Percentiles rank a stretch among this genome's conserved stretches.
These are phyloP conservation scores for Debaryomyces psychrophilus DNA, from an alignment of 1,139 yeast species.

Conservation along the genomic window DNA sequence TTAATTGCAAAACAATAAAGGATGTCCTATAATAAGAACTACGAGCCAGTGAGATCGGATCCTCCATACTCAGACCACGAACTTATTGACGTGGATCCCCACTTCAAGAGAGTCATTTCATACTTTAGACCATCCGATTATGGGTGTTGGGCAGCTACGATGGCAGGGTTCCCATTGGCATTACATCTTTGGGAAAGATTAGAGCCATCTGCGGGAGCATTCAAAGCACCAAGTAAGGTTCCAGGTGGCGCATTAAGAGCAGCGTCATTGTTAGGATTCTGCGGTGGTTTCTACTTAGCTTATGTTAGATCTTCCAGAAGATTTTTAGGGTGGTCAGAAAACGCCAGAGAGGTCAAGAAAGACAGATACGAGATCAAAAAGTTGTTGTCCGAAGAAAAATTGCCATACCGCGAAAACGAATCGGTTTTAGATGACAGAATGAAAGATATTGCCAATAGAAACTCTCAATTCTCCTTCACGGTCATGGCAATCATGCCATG, in stretches of 20 bases:
- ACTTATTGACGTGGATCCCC: slow-evolving; percentile 79
- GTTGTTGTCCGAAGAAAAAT: slow-evolving; percentile 64
- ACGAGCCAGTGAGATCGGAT: slow-evolving; percentile 49
- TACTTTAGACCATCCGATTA: slow-evolving; percentile 75
- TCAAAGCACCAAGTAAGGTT: slow-evolving; percentile 54
- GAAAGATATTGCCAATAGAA: slow-evolving; percentile 77
- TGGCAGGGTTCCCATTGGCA: slow-evolving; percentile 64
- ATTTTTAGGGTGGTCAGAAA: slow-evolving; percentile 80
- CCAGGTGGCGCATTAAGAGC: slow-evolving; percentile 63
- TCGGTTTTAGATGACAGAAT: slow-evolving; percentile 67
- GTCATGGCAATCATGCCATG: slow-evolving; percentile 70
- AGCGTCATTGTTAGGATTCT: slow-evolving; percentile 61
- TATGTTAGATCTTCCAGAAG: slow-evolving; percentile 68
- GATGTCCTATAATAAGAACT: slow-evolving; percentile 47
- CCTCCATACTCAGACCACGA: slow-evolving; percentile 51
- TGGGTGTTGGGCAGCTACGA: slow-evolving; percentile 65
- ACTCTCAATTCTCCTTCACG: slow-evolving; percentile 73
- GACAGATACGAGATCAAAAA: slow-evolving; percentile 77
- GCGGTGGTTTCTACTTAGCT: slow-evolving; percentile 74
- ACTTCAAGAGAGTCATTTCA: slow-evolving; percentile 68
- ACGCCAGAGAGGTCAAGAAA: slow-evolving; percentile 67
- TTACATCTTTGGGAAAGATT: slow-evolving; percentile 63
- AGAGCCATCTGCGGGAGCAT: slow-evolving; percentile 65
- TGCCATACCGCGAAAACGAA: slow-evolving; percentile 66
- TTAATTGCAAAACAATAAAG: slow-evolving; percentile 13